These are phyloP conservation scores for Pseudonitzschia pungens DNA, from an alignment of 108 stramenopile species.

Conservation along the genomic window DNA sequence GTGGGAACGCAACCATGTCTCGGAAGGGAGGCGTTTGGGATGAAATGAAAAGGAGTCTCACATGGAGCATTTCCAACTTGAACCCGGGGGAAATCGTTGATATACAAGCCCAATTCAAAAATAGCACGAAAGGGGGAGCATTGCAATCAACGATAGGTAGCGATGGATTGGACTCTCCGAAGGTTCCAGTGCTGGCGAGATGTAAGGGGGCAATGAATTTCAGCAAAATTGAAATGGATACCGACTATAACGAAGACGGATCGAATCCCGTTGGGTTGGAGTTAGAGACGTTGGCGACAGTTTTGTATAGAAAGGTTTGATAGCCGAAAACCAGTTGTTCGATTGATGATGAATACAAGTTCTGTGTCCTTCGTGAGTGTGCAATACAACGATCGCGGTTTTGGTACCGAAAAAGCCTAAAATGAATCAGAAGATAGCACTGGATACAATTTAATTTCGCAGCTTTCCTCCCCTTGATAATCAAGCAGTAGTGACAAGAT, in stretches of 20 bases:
- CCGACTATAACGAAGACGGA: conserved; percentile 12
- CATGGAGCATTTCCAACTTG: conserved; percentile 36
- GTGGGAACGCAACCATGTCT: conserved; percentile 42
- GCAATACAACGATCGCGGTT: not conserved
- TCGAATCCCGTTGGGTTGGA: conserved; percentile 17
- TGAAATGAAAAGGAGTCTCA: conserved; percentile 53
- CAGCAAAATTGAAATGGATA: conserved; percentile 29
- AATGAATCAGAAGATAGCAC: no score
- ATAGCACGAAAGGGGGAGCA: not conserved
- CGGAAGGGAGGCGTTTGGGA: conserved; percentile 58
- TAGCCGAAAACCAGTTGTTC: not conserved
- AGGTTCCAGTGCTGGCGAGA: conserved; percentile 43
- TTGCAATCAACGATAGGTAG: not conserved
- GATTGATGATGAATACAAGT: not conserved
- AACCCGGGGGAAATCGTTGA: conserved; percentile 50
- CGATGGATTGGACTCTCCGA: not conserved
- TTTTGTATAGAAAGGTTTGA: conserved; percentile 45
- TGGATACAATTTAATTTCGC: no score
- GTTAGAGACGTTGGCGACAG: conserved; percentile 11
- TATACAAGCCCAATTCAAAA: conserved; percentile 44
- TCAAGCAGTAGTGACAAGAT: no score
- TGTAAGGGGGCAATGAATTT: conserved; percentile 30
- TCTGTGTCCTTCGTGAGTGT: not conserved
- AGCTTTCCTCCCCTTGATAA: no score
- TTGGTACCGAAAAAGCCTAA: no score